Base-by-base conservation (phyloP, 495 filamentous ascomycete genomes). In the Cairneyella variabilis region DNA sequence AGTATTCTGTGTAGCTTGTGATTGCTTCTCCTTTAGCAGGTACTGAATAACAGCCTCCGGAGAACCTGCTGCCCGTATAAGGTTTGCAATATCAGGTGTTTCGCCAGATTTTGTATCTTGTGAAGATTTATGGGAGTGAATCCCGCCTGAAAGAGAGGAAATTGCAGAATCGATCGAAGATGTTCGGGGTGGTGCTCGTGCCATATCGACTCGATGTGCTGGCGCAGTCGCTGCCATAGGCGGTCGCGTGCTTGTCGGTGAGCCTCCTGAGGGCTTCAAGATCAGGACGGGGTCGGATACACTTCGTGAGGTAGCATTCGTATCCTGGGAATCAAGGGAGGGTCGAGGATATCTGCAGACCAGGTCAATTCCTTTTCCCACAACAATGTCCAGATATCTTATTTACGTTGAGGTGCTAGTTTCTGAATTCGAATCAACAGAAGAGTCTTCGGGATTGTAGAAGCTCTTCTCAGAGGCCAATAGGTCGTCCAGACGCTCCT, bases 151-250 rank as follows among this genome's bases (percentile, higher is more conserved):
- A 37, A 91, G 76, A 4, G 88, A 86, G 1, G 92, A 97, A 22
- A 95, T 88, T 0, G 90, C 88, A 7, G 93, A 96, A 64, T 97
- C 93, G 60, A 97, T 97, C 30, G 93, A 98, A 2, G 90, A 90
- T 42, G 86, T 97, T 56, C 92, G 84, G 49, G 86, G 83, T 60
- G 70, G 45, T 36, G 41, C 48, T 30, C 60, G 48, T 14, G 45
- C 54, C 51, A 61, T 61, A 9, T 60, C 60, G 12, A 46, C 51
- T 25, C 59, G 45, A 28, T 63, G 62, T 40, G 53, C 48, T 14
- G 63, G 57, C 14, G 57, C 60, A 17, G 44, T 56, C 27, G 63
- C 48, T 28, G 63, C 57, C 60, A 65, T 65, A 11, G 51, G 43
- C 49, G 53, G 52, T 59, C 54, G 57, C 36, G 53, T 57, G 48